Conservation (phyloP, 208 protist species). For the Crithidia brevicula region DNA sequence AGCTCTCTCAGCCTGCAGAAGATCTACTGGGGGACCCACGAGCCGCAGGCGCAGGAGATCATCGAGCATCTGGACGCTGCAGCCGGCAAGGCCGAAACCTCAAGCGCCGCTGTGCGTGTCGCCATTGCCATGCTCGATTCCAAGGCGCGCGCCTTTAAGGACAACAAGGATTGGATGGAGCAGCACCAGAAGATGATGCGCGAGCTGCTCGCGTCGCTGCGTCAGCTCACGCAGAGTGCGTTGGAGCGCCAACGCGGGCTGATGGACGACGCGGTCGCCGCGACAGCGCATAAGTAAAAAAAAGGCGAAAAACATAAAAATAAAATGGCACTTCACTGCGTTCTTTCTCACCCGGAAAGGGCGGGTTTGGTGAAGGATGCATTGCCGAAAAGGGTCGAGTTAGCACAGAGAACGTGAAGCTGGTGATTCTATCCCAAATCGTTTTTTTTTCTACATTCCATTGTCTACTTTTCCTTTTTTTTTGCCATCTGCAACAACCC, state of each 20-base stretch:
- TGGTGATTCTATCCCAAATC: too few relatives aligned
- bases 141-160: slow-evolving; percentile 43
- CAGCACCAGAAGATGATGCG: slow-evolving; percentile 64
- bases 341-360: too few relatives aligned
- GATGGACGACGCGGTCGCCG: slow-evolving; percentile 51
- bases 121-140: slow-evolving; percentile 64
- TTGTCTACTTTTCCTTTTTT: slow-evolving; percentile 11
- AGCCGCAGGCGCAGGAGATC: slow-evolving; percentile 53
- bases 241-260: slow-evolving; percentile 63
- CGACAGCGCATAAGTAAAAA: slow-evolving; percentile 2
- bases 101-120: slow-evolving; percentile 59
- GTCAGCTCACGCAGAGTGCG: slow-evolving; percentile 58
- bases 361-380: too few relatives aligned
- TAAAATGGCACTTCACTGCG: too few relatives aligned
- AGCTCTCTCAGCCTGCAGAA: slow-evolving; percentile 58
- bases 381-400: too few relatives aligned
- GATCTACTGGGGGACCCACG: slow-evolving; percentile 67
- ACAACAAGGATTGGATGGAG: slow-evolving; percentile 78
- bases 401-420: too few relatives aligned
- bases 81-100: slow-evolving; percentile 56
- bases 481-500: slow-evolving; percentile 3
- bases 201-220: slow-evolving; percentile 62
- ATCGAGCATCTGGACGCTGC: slow-evolving; percentile 63
- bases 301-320: too few relatives aligned
- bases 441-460: slow-evolving; percentile 18